These are phyloP conservation scores for Diphasiastrum complanatum DNA, from an alignment of 83 land plant genomes.

Conservation along the genomic window DNA sequence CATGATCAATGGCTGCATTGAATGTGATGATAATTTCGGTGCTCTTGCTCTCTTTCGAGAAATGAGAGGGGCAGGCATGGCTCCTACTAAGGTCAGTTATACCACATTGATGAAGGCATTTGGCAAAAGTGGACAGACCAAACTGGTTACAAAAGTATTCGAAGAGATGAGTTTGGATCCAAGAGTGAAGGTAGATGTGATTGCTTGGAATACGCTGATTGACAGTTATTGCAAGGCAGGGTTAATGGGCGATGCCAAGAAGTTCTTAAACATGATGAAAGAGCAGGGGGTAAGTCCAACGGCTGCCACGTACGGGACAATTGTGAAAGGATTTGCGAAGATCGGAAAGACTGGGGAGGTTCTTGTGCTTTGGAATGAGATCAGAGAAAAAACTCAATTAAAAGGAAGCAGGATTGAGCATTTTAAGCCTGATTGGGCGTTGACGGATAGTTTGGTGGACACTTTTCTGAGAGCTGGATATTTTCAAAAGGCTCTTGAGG, in stretches of 20 bases:
- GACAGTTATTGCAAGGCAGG: conserved; percentile 73
- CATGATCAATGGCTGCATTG: conserved; percentile 76
- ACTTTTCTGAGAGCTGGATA: conserved; percentile 77
- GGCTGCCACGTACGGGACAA: conserved; percentile 70
- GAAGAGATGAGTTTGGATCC: conserved; percentile 72
- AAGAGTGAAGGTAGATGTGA: conserved; percentile 57
- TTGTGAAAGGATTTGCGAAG: conserved; percentile 62
- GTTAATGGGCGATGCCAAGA: conserved; percentile 60
- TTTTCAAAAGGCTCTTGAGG: conserved; percentile 76
- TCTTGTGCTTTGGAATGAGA: conserved; percentile 84
- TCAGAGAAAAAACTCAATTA: conserved; percentile 50
- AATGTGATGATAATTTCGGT: conserved; percentile 64
- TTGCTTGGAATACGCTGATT: conserved; percentile 86
- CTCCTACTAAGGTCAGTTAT: conserved; percentile 79
- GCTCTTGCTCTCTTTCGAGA: conserved; percentile 66
- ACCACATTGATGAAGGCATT: conserved; percentile 95
- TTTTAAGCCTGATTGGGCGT: conserved; percentile 64
- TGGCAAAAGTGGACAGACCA: conserved; percentile 63
- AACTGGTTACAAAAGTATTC: conserved; percentile 67
- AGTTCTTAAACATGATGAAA: conserved; percentile 54
- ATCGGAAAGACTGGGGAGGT: conserved; percentile 79
- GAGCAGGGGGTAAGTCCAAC: conserved; percentile 55
- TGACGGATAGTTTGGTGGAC: conserved; percentile 81
- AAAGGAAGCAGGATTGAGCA: conserved; percentile 19
- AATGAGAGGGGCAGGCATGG: conserved; percentile 74